A percentile compares a stretch with the other conserved stretches of the same genome.
phyloP scores from a whole-genome alignment of 257 asterid species.

The Galeopsis tetrahit region DNA sequence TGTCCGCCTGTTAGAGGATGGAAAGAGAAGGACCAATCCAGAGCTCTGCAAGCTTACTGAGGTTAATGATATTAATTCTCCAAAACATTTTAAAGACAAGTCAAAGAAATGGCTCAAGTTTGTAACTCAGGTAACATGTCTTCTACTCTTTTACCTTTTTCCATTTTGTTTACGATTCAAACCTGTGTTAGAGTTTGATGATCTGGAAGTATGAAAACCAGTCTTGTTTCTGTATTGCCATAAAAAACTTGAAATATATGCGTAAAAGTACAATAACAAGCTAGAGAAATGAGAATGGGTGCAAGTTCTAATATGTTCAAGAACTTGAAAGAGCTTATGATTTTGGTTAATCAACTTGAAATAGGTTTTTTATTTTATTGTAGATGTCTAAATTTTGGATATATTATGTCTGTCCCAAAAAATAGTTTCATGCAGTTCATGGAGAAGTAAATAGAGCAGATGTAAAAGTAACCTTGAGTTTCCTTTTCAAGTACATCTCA shows the following conservation, averaged over 20 bases:
- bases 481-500: slow-evolving; percentile 20
- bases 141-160: slow-evolving; percentile 3
- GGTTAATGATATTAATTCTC: slow-evolving; percentile 55
- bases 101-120: slow-evolving; percentile 96
- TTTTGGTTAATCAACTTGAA: background rate
- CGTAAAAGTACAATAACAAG: slow-evolving; percentile 1
- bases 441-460: slow-evolving; percentile 11
- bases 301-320: slow-evolving; percentile 24
- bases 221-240: background rate
- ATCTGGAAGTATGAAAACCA: slow-evolving; percentile 15
- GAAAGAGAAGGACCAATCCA: slow-evolving; percentile 49
- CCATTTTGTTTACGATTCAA: slow-evolving; percentile 15
- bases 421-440: slow-evolving; percentile 20
- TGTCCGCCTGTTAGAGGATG: slow-evolving; percentile 72
- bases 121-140: slow-evolving; percentile 67
- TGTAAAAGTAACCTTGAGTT: slow-evolving; percentile 16
- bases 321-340: slow-evolving; percentile 28
- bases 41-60: slow-evolving; percentile 50
- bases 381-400: slow-evolving; percentile 15
- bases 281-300: background rate
- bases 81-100: slow-evolving; percentile 75
- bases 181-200: slow-evolving; percentile 23
- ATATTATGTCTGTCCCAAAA: slow-evolving; percentile 3
- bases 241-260: slow-evolving; percentile 6
- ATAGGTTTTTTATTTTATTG: background rate